Conservation (phyloP, 352 stramenopile species). For the Phytophthora idaei region DNA sequence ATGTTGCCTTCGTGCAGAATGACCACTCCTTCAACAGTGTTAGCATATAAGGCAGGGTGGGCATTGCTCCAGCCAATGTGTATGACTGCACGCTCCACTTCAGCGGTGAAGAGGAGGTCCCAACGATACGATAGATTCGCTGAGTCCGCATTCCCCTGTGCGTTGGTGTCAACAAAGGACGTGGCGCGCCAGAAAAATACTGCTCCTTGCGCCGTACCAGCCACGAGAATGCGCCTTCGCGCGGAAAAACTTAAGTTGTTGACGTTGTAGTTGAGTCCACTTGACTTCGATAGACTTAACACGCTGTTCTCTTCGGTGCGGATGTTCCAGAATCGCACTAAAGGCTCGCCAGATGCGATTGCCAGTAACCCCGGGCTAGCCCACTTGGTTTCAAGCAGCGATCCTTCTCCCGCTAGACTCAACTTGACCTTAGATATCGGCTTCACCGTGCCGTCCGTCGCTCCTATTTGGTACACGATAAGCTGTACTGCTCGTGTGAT, state of each 20-base stretch:
- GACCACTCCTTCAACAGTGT: conserved; percentile 71
- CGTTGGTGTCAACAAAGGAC: conserved; percentile 35
- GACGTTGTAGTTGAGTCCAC: conserved; percentile 64
- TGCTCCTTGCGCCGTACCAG: conserved; percentile 83
- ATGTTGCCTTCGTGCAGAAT: conserved; percentile 89
- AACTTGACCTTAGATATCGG: conserved; percentile 90
- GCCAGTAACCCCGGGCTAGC: conserved; percentile 89
- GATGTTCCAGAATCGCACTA: conserved; percentile 94
- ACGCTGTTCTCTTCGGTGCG: conserved; percentile 92
- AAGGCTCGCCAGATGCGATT: conserved; percentile 86
- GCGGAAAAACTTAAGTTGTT: conserved; percentile 90
- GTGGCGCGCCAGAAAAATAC: conserved; percentile 92
- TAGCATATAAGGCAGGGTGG: conserved; percentile 69
- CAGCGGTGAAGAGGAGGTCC: conserved; percentile 68
- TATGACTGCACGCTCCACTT: conserved; percentile 53
- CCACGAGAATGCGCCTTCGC: conserved; percentile 84
- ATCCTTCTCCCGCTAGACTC: conserved; percentile 82
- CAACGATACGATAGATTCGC: conserved; percentile 58
- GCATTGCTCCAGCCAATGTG: conserved; percentile 75
- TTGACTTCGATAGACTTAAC: conserved; percentile 73
- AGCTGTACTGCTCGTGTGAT: conserved; percentile 92
- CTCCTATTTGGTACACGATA: conserved; percentile 88
- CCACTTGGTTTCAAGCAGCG: conserved; percentile 88
- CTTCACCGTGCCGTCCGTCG: conserved; percentile 83
- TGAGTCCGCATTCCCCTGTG: conserved; percentile 10